Evolutionary conservation across 139 green algal genomes (phyloP), one percentile per base, ranked within the genome.

Genomic region (Micractinium sp.): DNA sequence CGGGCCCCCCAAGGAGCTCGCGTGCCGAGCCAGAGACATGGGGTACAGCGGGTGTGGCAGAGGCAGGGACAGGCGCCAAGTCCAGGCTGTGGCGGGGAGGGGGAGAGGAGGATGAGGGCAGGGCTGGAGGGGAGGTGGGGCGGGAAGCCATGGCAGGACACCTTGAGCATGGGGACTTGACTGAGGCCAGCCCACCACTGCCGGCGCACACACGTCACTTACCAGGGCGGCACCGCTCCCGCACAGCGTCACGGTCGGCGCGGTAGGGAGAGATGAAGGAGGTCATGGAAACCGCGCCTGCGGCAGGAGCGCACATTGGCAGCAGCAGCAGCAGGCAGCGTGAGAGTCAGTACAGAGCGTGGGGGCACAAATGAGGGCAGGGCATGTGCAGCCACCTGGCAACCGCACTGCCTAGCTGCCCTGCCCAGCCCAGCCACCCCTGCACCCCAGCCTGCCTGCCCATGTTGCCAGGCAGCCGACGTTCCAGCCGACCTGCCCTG

Each of bases 201-300:
- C 97, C 22, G 12, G 19, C 20, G 99, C 23, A 99, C 91, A 35
- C 38, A 98, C 22, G 94, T 53, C 36, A 67, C 85, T 56, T 71
- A 88, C 85, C 85, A 0, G 33, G 23, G 71, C 22, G 35, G 67
- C 98, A 81, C 4, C 97, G 93, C 0, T 85, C 86, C 0, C 97
- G 93, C 25, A 98, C 96, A 0, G 41, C 47, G 23, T 97, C 92
- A 4, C 97, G 90, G 88, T 99, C 97, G 33, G 36, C 85, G 38
- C 76, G 88, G 91, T 99, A 99, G 31, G 98, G 98, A 0, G 96
- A 98, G 82, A 99, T 99, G 93, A 99, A 99, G 91, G 92, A 95
- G 22, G 98, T 96, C 0, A 99, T 92, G 2, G 97, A 98, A 87
- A 99, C 95, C 29, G 98, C 69, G 31, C 97, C 97, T 88, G 77